phyloP scores from a whole-genome alignment of 176 grass and related monocot genomes.

The Neostapfia colusana region DNA sequence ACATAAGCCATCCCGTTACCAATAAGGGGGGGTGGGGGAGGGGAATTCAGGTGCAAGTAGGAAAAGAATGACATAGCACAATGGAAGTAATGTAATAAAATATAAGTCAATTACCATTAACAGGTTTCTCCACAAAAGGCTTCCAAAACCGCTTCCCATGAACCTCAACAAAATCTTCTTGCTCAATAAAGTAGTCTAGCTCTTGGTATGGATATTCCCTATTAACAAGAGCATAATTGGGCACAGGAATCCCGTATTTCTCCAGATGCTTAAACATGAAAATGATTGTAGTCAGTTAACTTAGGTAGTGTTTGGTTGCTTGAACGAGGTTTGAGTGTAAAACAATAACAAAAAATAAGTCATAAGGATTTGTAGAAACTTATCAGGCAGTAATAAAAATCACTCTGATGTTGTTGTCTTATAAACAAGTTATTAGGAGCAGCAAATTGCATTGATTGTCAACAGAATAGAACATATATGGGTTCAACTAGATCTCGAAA shows the following conservation, averaged over 20 bases:
- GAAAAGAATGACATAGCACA: neutral
- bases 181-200: conserved; percentile 85
- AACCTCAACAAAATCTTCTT: conserved; percentile 98
- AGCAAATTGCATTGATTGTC: neutral
- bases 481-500: neutral
- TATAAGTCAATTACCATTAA: conserved; percentile 61
- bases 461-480: neutral
- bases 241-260: conserved; percentile 81
- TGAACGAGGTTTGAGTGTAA: neutral
- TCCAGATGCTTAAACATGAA: conserved; percentile 71
- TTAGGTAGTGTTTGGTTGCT: neutral
- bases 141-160: conserved; percentile 85
- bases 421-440: conserved; percentile 10
- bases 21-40: too few relatives aligned
- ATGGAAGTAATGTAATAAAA: conserved; percentile 14
- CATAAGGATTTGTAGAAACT: conserved; percentile 5
- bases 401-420: neutral
- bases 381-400: neutral
- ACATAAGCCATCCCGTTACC: conserved; percentile 1
- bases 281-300: conserved; percentile 32
- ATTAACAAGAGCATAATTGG: conserved; percentile 88
- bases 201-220: conserved; percentile 97
- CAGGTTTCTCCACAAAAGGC: conserved; percentile 99
- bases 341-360: neutral
- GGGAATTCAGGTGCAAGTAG: conserved; percentile 1